Evolutionary conservation across 2,329 filamentous ascomycete genomes (phyloP).

Genomic region (Dactylonectria macrodidyma): DNA sequence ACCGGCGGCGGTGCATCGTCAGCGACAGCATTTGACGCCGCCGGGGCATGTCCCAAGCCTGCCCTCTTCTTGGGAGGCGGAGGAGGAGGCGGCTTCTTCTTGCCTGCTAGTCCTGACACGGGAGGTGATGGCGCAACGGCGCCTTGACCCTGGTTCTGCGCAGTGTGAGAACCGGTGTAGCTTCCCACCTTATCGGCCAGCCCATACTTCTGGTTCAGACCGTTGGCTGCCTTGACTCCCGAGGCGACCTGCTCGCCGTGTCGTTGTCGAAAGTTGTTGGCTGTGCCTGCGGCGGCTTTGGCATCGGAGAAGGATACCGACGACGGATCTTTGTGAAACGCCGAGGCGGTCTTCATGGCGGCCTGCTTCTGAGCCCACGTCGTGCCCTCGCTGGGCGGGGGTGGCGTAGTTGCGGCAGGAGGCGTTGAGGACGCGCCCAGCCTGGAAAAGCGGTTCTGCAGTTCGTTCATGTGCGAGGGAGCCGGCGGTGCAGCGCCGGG

Average conservation of each 20-base stretch:
- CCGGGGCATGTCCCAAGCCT: slow-evolving; percentile 47
- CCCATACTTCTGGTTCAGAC: slow-evolving; percentile 74
- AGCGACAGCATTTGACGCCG: slow-evolving; percentile 30
- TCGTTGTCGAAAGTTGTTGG: slow-evolving; percentile 78
- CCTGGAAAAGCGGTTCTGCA: slow-evolving; percentile 77
- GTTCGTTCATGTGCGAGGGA: slow-evolving; percentile 70
- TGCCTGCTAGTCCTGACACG: slow-evolving; percentile 50
- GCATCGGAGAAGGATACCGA: slow-evolving; percentile 73
- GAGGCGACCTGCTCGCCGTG: slow-evolving; percentile 78
- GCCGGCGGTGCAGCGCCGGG: slow-evolving; percentile 39
- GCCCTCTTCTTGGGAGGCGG: slow-evolving; percentile 69
- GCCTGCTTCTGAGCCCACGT: slow-evolving; percentile 77
- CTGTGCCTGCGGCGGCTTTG: slow-evolving; percentile 70
- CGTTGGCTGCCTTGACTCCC: slow-evolving; percentile 70
- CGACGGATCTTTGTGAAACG: slow-evolving; percentile 73
- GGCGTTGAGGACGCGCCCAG: slow-evolving; percentile 57
- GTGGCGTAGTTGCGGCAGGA: slow-evolving; percentile 31
- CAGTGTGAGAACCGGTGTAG: slow-evolving; percentile 39
- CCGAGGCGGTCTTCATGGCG: slow-evolving; percentile 72
- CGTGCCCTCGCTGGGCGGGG: slow-evolving; percentile 64
- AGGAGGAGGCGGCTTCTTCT: slow-evolving; percentile 70
- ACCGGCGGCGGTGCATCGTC: slow-evolving; percentile 64
- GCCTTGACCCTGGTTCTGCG: slow-evolving; percentile 34
- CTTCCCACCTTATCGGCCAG: slow-evolving; percentile 58
- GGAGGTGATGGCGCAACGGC: slow-evolving; percentile 29